Evolutionary conservation across 495 filamentous ascomycete species (phyloP), one percentile per base, ranked within the genome.

Genomic region (Sordaria brevicollis): DNA sequence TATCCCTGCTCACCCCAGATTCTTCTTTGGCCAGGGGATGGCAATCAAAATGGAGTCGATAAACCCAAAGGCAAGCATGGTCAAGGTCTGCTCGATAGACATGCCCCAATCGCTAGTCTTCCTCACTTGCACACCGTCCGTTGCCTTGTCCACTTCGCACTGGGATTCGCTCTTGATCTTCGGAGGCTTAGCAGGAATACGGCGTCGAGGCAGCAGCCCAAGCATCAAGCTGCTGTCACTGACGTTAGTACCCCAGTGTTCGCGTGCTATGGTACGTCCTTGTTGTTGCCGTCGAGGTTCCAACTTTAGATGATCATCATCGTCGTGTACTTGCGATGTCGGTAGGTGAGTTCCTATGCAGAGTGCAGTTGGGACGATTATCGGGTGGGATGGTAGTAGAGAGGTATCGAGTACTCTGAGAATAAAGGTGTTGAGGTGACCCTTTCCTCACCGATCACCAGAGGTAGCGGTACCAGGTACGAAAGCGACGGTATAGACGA

Each of bases 1-100:
- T 11, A 66, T 66, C 74, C 74, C 70, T 75, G 76, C 68, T 74
- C 65, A 71, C 76, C 76, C 74, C 73, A 74, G 74, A 74, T 76
- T 78, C 49, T 72, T 70, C 49, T 62, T 62, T 62, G 49, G 49
- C 49, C 49, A 62, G 49, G 49, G 49, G 25, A 62, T 62, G 49
- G 25, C 49, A 31, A 62, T 62, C 13, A 31, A n/a, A 57, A 62
- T 62, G 49, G 49, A 62, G 49, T 62, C 43, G 43, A 49, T 25
- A 49, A 49, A 25, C 41, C 8, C 41, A 25, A 25, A 54, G 19
- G 43, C 5, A 25, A 54, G 43, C 43, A 54, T 19, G 43, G 43
- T 29, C 43, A 54, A 25, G 43, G 43, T 54, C 19, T 21, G 19
- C 41, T 54, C 43, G 13, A 54, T 54, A 10, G 43, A 11, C 19